Evolutionary conservation across 352 stramenopile genomes (phyloP).

Genomic region (Phytopythium aichiense): DNA sequence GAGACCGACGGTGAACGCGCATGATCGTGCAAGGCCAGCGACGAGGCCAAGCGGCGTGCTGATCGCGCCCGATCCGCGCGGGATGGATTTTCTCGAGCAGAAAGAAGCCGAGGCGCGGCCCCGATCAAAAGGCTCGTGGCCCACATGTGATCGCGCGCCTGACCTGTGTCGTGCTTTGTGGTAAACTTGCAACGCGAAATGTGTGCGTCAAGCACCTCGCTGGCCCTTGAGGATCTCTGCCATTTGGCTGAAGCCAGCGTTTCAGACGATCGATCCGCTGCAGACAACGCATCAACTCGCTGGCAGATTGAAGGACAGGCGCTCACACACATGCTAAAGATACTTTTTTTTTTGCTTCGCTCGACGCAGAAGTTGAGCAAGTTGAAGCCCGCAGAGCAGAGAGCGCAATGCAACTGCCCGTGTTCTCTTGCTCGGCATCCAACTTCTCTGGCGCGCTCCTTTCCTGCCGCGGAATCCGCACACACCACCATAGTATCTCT

Average conservation of each 20-base stretch:
- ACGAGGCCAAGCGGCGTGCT: not conserved
- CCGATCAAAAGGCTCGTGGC: not conserved
- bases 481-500: too few species aligned
- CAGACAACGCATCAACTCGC: too few species aligned
- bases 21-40: not conserved
- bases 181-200: too few species aligned
- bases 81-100: not conserved
- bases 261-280: not conserved
- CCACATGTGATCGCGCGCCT: not conserved
- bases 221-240: not conserved
- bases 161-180: not conserved
- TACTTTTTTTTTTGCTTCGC: not conserved
- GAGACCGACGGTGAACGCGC: not conserved
- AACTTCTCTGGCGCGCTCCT: not conserved
- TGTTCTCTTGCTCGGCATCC: not conserved
- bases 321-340: not conserved
- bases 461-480: too few species aligned
- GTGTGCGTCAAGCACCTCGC: not conserved
- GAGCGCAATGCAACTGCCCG: not conserved
- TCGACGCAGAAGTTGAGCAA: not conserved
- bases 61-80: not conserved
- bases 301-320: not conserved
- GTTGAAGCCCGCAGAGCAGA: not conserved
- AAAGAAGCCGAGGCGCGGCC: not conserved
- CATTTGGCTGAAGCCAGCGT: not conserved